These are phyloP conservation scores for Ceratobasidium sp. DNA, from an alignment of 1,284 basidiomycete species.

Conservation along the genomic window DNA sequence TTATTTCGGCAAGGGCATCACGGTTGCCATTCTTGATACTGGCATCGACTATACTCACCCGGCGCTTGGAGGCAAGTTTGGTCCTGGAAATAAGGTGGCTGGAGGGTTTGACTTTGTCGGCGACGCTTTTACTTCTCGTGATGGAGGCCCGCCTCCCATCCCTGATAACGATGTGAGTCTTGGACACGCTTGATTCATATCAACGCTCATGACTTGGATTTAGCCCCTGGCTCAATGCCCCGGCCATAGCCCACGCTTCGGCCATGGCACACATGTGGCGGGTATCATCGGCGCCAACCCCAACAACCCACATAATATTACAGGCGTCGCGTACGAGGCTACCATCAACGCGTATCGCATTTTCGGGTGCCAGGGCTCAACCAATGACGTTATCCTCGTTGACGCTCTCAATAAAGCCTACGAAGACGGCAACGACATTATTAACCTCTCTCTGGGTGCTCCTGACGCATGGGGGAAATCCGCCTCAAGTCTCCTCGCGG, in stretches of 20 bases:
- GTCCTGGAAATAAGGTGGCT: conserved; percentile 54
- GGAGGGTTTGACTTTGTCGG: conserved; percentile 59
- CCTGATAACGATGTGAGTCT: conserved; percentile 18
- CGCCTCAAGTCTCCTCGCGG: conserved; percentile 52
- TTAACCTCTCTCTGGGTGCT: conserved; percentile 58
- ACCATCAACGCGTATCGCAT: conserved; percentile 43
- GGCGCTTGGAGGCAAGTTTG: conserved; percentile 59
- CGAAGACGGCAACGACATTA: conserved; percentile 55
- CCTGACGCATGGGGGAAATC: conserved; percentile 52
- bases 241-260: conserved; percentile 53
- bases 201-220: no score
- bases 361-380: conserved; percentile 42
- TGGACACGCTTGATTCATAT: not conserved
- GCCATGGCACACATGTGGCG: conserved; percentile 55
- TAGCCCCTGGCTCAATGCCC: not conserved
- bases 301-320: conserved; percentile 50
- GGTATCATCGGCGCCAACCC: conserved; percentile 56
- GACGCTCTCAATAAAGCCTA: conserved; percentile 47
- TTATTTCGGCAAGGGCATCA: conserved; percentile 59
- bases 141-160: not conserved
- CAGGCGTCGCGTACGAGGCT: conserved; percentile 43
- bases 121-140: conserved; percentile 25
- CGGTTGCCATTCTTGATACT: conserved; percentile 58
- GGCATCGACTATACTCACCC: conserved; percentile 60
- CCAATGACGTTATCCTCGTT: conserved; percentile 36